Percentiles rank a stretch among this genome's conserved stretches.
phyloP scores from a whole-genome alignment of 495 filamentous ascomycete genomes.

The Pyrenula aspistea region DNA sequence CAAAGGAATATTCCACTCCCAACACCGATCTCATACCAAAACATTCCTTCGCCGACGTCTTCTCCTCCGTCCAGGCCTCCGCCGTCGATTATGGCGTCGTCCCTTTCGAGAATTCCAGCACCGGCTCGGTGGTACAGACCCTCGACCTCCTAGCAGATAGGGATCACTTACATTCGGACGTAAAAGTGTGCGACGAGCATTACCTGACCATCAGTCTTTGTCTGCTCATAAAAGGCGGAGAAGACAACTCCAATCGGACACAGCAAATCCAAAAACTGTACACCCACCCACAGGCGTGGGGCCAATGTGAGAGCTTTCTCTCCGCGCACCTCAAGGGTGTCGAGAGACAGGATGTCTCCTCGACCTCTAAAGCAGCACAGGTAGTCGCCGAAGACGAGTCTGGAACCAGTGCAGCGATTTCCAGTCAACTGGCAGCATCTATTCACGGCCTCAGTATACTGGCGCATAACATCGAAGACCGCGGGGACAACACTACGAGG shows the following conservation, averaged over 20 bases:
- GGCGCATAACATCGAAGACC: slow-evolving; percentile 69
- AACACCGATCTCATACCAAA: slow-evolving; percentile 45
- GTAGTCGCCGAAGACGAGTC: slow-evolving; percentile 47
- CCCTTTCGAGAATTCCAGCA: slow-evolving; percentile 91
- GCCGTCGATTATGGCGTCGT: slow-evolving; percentile 62
- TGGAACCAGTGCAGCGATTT: slow-evolving; percentile 63
- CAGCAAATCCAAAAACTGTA: slow-evolving; percentile 45
- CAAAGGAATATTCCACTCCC: slow-evolving; percentile 46
- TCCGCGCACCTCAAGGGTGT: slow-evolving; percentile 49
- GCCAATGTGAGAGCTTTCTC: slow-evolving; percentile 77
- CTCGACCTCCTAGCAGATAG: slow-evolving; percentile 80
- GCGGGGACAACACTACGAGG: slow-evolving; percentile 70
- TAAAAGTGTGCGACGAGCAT: slow-evolving; percentile 64
- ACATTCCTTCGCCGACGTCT: slow-evolving; percentile 56
- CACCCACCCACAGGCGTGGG: slow-evolving; percentile 89
- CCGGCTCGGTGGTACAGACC: slow-evolving; percentile 79
- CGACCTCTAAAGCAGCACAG: slow-evolving; percentile 72
- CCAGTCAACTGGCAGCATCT: slow-evolving; percentile 58
- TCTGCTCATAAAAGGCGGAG: slow-evolving; percentile 41
- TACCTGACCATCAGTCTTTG: slow-evolving; percentile 83
- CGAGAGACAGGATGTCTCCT: slow-evolving; percentile 74
- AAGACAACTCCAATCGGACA: slow-evolving; percentile 17
- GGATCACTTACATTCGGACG: slow-evolving; percentile 40
- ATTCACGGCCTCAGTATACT: slow-evolving; percentile 55
- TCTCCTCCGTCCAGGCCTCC: slow-evolving; percentile 59